Conservation (phyloP, 2,329 filamentous ascomycete species). For the Huntiella savannae region DNA sequence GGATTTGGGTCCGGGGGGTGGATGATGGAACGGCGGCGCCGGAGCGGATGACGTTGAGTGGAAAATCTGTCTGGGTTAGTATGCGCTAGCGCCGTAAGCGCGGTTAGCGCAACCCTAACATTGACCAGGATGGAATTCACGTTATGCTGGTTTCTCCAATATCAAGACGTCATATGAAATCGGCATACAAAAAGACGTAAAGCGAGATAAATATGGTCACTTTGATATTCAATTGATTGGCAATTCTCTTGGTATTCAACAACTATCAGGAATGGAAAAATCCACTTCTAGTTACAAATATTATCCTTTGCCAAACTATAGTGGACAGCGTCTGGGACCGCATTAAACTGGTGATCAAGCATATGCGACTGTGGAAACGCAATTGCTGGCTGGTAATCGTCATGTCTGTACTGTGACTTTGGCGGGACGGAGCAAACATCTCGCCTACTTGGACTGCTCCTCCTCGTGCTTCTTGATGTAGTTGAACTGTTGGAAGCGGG, state of each 20-base stretch:
- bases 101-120: slow-evolving; percentile 1
- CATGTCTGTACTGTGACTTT: slow-evolving; percentile 8
- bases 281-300: too few relatives aligned
- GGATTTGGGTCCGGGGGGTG: not conserved
- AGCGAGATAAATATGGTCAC: too few relatives aligned
- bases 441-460: slow-evolving; percentile 2
- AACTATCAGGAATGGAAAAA: too few relatives aligned
- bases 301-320: too few relatives aligned
- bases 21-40: not conserved
- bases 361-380: slow-evolving; percentile 3
- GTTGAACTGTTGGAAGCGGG: slow-evolving; percentile 64
- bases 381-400: slow-evolving; percentile 7
- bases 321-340: slow-evolving; percentile 8
- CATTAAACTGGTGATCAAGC: slow-evolving; percentile 1
- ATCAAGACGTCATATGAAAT: too few relatives aligned
- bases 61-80: slow-evolving; percentile 7
- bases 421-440: not conserved
- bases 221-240: too few relatives aligned
- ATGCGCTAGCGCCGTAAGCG: slow-evolving; percentile 1
- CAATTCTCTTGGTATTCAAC: too few relatives aligned
- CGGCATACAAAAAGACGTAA: too few relatives aligned
- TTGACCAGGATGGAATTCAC: not conserved
- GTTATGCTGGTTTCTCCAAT: too few relatives aligned
- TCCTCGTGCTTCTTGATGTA: slow-evolving; percentile 38
- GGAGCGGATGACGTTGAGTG: not conserved